Evolutionary conservation across 179 eudicot species (phyloP).

Genomic region (Amaranthus tricolor): DNA sequence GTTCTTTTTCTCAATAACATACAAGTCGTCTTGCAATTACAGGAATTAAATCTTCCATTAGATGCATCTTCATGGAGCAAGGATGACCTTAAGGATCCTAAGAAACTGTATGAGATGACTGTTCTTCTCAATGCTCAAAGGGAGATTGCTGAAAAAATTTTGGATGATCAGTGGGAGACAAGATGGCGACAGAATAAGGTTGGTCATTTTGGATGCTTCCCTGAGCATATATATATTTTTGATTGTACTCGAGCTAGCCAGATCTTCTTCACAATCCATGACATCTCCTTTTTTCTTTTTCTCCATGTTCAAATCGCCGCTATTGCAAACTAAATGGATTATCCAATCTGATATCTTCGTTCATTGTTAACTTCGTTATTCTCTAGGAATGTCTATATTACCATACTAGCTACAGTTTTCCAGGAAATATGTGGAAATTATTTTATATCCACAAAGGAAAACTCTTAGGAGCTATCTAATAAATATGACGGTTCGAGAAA

Average conservation of each 20-base stretch:
- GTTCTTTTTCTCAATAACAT: background rate
- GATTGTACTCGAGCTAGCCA: background rate
- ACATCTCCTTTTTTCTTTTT: background rate
- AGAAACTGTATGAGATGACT: constrained; percentile 78
- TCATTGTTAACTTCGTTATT: background rate
- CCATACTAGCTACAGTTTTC: background rate
- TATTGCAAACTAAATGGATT: background rate
- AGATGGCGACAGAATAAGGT: constrained; percentile 96
- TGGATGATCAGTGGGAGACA: constrained; percentile 90
- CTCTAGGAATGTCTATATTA: background rate
- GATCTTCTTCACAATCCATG: background rate
- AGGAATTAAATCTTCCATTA: constrained; percentile 83
- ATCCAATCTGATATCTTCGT: background rate
- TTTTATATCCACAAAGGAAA: background rate
- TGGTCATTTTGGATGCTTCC: background rate
- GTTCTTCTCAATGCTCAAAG: constrained; percentile 87
- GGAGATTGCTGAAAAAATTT: constrained; percentile 76
- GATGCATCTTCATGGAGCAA: constrained; percentile 80
- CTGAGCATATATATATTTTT: background rate
- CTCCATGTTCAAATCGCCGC: background rate
- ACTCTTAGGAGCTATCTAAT: background rate
- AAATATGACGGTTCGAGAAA: too few species aligned
- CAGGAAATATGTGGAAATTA: background rate
- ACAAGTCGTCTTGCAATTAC: constrained; percentile 20
- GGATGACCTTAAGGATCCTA: constrained; percentile 89